These are phyloP conservation scores for Kwoniella shivajii DNA, from an alignment of 1,284 basidiomycete genomes.

Conservation along the genomic window DNA sequence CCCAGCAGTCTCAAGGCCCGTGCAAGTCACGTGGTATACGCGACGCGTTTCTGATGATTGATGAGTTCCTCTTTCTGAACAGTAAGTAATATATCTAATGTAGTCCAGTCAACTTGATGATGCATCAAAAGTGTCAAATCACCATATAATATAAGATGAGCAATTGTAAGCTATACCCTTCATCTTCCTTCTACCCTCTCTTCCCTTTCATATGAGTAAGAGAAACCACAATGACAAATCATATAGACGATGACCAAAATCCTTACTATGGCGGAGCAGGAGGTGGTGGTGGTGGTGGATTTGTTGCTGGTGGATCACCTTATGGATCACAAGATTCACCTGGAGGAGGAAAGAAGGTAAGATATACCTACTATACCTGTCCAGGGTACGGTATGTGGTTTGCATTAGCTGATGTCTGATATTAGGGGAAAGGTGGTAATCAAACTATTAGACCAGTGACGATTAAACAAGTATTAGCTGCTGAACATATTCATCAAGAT, in stretches of 20 bases:
- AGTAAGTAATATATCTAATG: background rate
- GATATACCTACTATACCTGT: background rate
- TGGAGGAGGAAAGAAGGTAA: constrained; percentile 36
- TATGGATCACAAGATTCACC: constrained; percentile 47
- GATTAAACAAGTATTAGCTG: constrained; percentile 74
- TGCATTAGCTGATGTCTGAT: constrained; percentile 5
- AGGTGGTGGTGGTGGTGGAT: constrained; percentile 35
- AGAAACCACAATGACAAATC: background rate
- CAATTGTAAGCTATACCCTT: constrained; percentile 27
- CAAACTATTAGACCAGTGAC: constrained; percentile 84
- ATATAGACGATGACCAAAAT: constrained; percentile 40
- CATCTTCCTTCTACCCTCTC: background rate
- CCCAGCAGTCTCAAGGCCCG: background rate
- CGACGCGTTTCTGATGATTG: constrained; percentile 3
- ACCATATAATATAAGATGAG: constrained; percentile 22
- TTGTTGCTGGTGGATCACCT: constrained; percentile 39
- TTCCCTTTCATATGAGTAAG: background rate
- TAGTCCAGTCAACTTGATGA: constrained; percentile 11
- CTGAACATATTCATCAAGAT: constrained; percentile 80
- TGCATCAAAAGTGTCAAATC: background rate
- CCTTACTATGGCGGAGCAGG: constrained; percentile 47
- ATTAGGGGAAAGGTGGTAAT: constrained; percentile 47
- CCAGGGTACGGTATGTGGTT: too few species aligned
- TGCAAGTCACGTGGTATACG: constrained; percentile 8
- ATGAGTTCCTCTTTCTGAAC: background rate